These are phyloP conservation scores for Prunus mongolica DNA, from an alignment of 306 rosid species.

Conservation along the genomic window DNA sequence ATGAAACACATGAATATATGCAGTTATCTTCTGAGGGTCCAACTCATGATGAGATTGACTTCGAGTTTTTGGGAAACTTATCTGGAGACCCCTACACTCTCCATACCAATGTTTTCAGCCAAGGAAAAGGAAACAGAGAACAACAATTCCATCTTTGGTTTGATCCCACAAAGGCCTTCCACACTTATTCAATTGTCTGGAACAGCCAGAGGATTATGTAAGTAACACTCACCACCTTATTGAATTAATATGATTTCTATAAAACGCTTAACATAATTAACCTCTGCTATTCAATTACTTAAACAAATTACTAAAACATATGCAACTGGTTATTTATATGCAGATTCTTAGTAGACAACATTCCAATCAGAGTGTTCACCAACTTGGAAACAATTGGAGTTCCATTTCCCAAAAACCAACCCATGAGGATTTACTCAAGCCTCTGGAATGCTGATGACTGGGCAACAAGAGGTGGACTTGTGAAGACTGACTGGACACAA, in stretches of 20 bases:
- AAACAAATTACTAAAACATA: neutral
- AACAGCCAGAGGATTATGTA: conserved; percentile 37
- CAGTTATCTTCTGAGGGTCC: conserved; percentile 71
- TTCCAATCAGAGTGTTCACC: conserved; percentile 38
- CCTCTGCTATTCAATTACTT: no score
- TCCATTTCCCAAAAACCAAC: conserved; percentile 34
- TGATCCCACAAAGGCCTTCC: conserved; percentile 48
- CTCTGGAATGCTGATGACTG: conserved; percentile 52
- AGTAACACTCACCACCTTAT: neutral
- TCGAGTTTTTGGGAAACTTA: conserved; percentile 44
- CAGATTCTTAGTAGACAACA: conserved; percentile 41
- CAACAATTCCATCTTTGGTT: conserved; percentile 46
- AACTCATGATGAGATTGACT: conserved; percentile 46
- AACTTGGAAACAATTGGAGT: conserved; percentile 39
- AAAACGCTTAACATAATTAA: no score
- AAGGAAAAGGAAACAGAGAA: conserved; percentile 45
- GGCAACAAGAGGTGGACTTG: conserved; percentile 52
- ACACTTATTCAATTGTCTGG: conserved; percentile 48
- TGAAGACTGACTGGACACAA: conserved; percentile 46
- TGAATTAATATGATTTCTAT: no score
- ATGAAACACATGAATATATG: neutral
- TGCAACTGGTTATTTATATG: no score
- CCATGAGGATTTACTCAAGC: conserved; percentile 48
- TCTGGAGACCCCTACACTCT: conserved; percentile 43
- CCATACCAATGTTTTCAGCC: conserved; percentile 39